Evolutionary conservation across 2,329 filamentous ascomycete genomes (phyloP).

Genomic region (Bipolaris zeicola): DNA sequence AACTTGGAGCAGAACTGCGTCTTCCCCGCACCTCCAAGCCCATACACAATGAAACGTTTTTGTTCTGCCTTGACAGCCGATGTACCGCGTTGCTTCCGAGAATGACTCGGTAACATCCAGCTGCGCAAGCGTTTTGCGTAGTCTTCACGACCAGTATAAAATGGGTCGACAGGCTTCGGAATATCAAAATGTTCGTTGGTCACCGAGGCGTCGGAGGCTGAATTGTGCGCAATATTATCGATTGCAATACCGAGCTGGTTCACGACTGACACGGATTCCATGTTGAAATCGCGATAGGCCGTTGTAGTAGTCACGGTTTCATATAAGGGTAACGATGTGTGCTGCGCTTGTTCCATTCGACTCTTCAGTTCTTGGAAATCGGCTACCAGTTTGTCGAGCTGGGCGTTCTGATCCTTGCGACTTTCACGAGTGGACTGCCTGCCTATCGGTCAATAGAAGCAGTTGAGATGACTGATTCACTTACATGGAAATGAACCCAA

Average conservation of each 20-base stretch:
- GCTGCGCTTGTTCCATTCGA: not conserved
- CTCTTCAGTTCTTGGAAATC: not conserved
- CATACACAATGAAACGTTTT: slow-evolving; percentile 34
- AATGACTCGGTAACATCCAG: not conserved
- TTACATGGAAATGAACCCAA: slow-evolving; percentile 4
- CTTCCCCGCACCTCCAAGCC: slow-evolving; percentile 50
- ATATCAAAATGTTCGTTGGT: slow-evolving; percentile 7
- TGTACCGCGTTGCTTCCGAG: not conserved
- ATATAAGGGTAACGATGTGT: not conserved
- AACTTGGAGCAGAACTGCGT: slow-evolving; percentile 49
- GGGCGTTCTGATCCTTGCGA: not conserved
- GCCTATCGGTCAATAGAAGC: not conserved
- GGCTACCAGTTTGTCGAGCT: not conserved
- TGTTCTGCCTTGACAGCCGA: slow-evolving; percentile 1
- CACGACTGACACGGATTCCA: slow-evolving; percentile 1
- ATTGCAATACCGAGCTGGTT: not conserved
- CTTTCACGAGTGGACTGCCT: slow-evolving; percentile 4
- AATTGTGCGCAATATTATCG: not conserved
- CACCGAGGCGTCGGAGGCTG: not conserved
- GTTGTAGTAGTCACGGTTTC: not conserved
- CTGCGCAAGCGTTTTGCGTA: not conserved
- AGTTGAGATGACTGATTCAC: not conserved
- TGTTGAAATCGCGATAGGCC: slow-evolving; percentile 2
- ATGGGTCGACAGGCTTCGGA: slow-evolving; percentile 6
- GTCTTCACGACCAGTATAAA: slow-evolving; percentile 3